Percentiles rank a stretch among this genome's conserved stretches.
These are phyloP conservation scores for Phytophthora sp. DNA, from an alignment of 352 stramenopile species.

Conservation along the genomic window DNA sequence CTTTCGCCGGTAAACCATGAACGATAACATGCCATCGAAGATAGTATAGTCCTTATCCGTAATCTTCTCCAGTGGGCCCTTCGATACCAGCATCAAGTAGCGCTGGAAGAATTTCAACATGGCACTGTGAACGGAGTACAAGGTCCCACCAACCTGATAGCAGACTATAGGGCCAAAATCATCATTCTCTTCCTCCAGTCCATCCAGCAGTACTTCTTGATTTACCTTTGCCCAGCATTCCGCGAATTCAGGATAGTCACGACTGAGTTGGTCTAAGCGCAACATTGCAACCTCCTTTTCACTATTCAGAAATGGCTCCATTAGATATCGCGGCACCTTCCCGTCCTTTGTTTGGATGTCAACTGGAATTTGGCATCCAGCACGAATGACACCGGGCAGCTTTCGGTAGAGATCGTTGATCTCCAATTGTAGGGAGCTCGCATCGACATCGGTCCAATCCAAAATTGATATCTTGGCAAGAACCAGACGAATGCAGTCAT, in stretches of 20 bases:
- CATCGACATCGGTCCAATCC: slow-evolving; percentile 76
- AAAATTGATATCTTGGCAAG: slow-evolving; percentile 80
- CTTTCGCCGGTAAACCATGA: slow-evolving; percentile 46
- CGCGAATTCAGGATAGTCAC: slow-evolving; percentile 25
- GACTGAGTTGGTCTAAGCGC: slow-evolving; percentile 13
- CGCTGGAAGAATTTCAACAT: slow-evolving; percentile 28
- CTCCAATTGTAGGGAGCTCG: slow-evolving; percentile 45
- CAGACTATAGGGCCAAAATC: slow-evolving; percentile 32
- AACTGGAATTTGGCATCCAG: slow-evolving; percentile 31
- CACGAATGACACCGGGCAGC: slow-evolving; percentile 31
- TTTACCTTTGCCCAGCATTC: slow-evolving; percentile 23
- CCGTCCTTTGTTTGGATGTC: slow-evolving; percentile 16
- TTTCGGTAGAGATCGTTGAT: slow-evolving; percentile 38
- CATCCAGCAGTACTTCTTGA: slow-evolving; percentile 19
- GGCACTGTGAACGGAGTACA: slow-evolving; percentile 3
- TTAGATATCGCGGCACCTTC: slow-evolving; percentile 17
- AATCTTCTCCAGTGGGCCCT: slow-evolving; percentile 32
- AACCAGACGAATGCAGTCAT: slow-evolving; percentile 73
- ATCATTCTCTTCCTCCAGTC: slow-evolving; percentile 27
- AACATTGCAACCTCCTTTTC: slow-evolving; percentile 11
- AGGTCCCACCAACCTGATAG: background rate
- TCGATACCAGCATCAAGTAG: slow-evolving; percentile 26
- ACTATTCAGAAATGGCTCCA: slow-evolving; percentile 14
- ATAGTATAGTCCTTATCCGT: slow-evolving; percentile 20
- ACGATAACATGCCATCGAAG: slow-evolving; percentile 45